phyloP scores from a whole-genome alignment of 331 rosid species.

The Cucumis variabilis region DNA sequence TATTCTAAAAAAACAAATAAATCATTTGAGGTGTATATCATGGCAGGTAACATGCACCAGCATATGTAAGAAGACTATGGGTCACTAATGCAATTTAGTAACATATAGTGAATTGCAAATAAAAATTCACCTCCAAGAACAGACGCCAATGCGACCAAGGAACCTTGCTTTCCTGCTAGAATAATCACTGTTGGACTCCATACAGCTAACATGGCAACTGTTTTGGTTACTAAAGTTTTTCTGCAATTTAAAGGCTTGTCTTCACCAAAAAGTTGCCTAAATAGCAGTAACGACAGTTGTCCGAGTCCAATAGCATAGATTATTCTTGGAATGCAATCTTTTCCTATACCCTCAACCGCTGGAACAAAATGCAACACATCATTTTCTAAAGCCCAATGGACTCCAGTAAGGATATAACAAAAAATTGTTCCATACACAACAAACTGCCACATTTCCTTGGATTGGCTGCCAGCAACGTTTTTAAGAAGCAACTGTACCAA shows the following conservation, averaged over 20 bases:
- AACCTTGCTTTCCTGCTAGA: slow-evolving; percentile 93
- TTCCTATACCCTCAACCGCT: slow-evolving; percentile 56
- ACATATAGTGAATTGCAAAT: slow-evolving; percentile 9
- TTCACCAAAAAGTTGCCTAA: slow-evolving; percentile 46
- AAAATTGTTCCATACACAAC: slow-evolving; percentile 57
- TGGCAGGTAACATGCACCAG: background rate
- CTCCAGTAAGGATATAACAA: slow-evolving; percentile 66
- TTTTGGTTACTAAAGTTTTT: slow-evolving; percentile 52
- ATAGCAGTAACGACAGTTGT: slow-evolving; percentile 67
- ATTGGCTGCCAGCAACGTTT: slow-evolving; percentile 45
- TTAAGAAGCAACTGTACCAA: slow-evolving; percentile 71
- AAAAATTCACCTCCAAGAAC: slow-evolving; percentile 71
- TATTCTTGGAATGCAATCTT: slow-evolving; percentile 66
- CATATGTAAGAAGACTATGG: slow-evolving; percentile 14
- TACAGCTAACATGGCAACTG: slow-evolving; percentile 68
- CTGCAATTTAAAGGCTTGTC: slow-evolving; percentile 46
- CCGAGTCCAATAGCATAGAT: slow-evolving; percentile 74
- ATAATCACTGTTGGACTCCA: slow-evolving; percentile 84
- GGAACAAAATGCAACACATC: slow-evolving; percentile 41
- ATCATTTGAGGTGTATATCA: slow-evolving; percentile 4
- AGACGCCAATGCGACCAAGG: slow-evolving; percentile 74
- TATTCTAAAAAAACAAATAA: background rate
- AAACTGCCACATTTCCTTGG: slow-evolving; percentile 60
- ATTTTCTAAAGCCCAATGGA: slow-evolving; percentile 72
- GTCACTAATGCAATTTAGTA: background rate